phyloP scores from a whole-genome alignment of 352 stramenopile species.

The Phytophthora citricola region DNA sequence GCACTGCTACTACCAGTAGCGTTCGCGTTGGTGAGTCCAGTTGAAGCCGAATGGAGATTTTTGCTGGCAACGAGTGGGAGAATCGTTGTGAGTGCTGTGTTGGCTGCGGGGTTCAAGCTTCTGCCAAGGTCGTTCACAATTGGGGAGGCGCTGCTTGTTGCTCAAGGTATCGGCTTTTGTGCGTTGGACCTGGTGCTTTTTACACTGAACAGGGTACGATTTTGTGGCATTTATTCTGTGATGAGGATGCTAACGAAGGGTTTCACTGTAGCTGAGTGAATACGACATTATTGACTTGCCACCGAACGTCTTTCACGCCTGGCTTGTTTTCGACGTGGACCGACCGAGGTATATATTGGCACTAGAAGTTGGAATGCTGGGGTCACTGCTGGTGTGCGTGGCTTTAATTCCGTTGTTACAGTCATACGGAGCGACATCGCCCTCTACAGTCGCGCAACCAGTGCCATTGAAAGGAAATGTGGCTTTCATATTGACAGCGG shows the following conservation, averaged over 20 bases:
- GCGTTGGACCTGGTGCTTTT: conserved; percentile 61
- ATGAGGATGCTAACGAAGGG: neutral
- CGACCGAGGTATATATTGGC: conserved; percentile 56
- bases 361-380: conserved; percentile 65
- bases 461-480: conserved; percentile 35
- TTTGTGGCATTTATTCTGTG: neutral
- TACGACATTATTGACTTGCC: conserved; percentile 25
- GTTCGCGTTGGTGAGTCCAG: conserved; percentile 28
- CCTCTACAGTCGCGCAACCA: conserved; percentile 41
- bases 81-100: conserved; percentile 38
- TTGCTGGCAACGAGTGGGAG: conserved; percentile 47
- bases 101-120: conserved; percentile 49
- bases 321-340: conserved; percentile 40
- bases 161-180: conserved; percentile 62
- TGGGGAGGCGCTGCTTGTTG: conserved; percentile 72
- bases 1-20: conserved; percentile 41
- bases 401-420: conserved; percentile 56
- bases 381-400: conserved; percentile 55
- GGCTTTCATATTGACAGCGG: conserved; percentile 41
- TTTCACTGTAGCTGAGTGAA: conserved; percentile 31
- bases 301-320: conserved; percentile 17
- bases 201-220: conserved; percentile 47
- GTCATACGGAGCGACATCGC: conserved; percentile 50
- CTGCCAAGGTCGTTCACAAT: conserved; percentile 77
- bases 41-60: conserved; percentile 44